Percentiles rank a stretch among this genome's conserved stretches.
Conservation (phyloP, 176 grass and related monocot species). For the Dactylis glomerata region DNA sequence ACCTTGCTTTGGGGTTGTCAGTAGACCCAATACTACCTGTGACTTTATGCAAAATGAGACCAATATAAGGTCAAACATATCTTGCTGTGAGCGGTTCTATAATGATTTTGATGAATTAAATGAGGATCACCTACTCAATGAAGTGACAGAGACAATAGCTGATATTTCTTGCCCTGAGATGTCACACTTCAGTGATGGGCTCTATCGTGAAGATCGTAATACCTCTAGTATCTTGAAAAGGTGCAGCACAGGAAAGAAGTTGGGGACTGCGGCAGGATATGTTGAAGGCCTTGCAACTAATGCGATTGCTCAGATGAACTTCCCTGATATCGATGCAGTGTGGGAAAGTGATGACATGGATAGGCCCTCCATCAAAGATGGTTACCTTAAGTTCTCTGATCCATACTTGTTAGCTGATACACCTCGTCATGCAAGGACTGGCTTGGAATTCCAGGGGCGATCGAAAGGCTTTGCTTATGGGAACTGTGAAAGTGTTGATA, state of each 20-base stretch:
- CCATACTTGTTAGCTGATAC: slow-evolving; percentile 29
- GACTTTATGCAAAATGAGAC: slow-evolving; percentile 45
- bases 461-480: slow-evolving; percentile 29
- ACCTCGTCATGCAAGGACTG: slow-evolving; percentile 30
- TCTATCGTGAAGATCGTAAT: slow-evolving; percentile 40
- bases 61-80: slow-evolving; percentile 14
- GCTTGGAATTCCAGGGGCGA: slow-evolving; percentile 1
- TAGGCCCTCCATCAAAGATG: slow-evolving; percentile 35
- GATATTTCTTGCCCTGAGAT: slow-evolving; percentile 38
- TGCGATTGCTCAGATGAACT: slow-evolving; percentile 26
- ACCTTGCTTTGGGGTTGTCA: slow-evolving; percentile 32
- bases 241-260: slow-evolving; percentile 27
- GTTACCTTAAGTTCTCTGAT: slow-evolving; percentile 30
- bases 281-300: slow-evolving; percentile 23
- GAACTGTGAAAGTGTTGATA: slow-evolving; percentile 27
- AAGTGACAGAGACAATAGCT: slow-evolving; percentile 12
- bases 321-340: slow-evolving; percentile 25
- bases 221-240: slow-evolving; percentile 37
- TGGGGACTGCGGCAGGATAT: slow-evolving; percentile 25
- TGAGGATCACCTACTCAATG: slow-evolving; percentile 31
- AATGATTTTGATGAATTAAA: slow-evolving; percentile 38
- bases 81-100: slow-evolving; percentile 34
- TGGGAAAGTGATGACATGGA: slow-evolving; percentile 30
- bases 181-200: slow-evolving; percentile 29
- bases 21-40: slow-evolving; percentile 29